Evolutionary conservation across 192 early-diverging fungal genomes (phyloP).

Genomic region (Podila verticillata): DNA sequence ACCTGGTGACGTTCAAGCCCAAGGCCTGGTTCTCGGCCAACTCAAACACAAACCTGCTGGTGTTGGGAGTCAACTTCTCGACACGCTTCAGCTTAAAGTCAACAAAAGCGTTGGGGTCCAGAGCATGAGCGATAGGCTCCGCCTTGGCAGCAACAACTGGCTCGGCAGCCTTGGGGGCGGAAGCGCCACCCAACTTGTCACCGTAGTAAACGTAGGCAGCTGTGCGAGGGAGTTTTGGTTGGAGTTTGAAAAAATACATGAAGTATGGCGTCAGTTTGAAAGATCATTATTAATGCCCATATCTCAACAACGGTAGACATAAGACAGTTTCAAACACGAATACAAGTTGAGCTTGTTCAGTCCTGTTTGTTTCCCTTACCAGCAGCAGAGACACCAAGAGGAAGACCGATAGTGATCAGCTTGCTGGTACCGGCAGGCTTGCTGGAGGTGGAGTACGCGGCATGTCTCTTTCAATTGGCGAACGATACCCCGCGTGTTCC

Average conservation of each 20-base stretch:
- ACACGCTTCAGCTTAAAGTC: conserved; percentile 62
- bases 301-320: no score
- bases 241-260: not conserved
- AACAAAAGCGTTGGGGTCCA: conserved; percentile 61
- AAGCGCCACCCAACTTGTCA: conserved; percentile 27
- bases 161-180: not conserved
- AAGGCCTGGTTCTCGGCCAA: conserved; percentile 60
- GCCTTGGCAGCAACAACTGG: conserved; percentile 16
- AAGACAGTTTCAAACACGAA: not conserved
- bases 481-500: not conserved
- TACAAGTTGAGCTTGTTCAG: not conserved
- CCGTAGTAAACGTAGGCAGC: conserved; percentile 46
- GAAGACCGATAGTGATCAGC: conserved; percentile 36
- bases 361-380: conserved; percentile 11
- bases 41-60: conserved; percentile 41
- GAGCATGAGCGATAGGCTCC: conserved; percentile 36
- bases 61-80: conserved; percentile 28
- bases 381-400: conserved; percentile 29
- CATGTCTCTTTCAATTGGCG: conserved; percentile 12
- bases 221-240: not conserved
- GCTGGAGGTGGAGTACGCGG: conserved; percentile 38
- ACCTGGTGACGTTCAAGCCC: conserved; percentile 74
- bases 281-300: not conserved
- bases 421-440: conserved; percentile 41
- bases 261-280: conserved; percentile 2